These are phyloP conservation scores for Cladophialophora psammophila DNA, from an alignment of 2,329 filamentous ascomycete species.

Conservation along the genomic window DNA sequence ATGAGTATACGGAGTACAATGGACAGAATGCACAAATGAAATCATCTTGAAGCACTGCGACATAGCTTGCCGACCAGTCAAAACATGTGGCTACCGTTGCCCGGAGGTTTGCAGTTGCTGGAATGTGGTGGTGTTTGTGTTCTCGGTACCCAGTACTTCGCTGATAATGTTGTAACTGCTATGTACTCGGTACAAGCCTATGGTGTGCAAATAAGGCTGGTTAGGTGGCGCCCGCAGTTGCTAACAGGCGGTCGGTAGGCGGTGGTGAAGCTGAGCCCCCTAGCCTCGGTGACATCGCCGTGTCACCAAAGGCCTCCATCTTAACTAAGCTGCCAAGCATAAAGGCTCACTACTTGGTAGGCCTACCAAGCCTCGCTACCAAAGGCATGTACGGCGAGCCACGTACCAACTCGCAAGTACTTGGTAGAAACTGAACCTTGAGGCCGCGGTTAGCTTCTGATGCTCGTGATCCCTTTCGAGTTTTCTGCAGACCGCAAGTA, in stretches of 20 bases:
- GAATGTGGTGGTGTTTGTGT: no score
- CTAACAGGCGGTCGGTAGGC: no score
- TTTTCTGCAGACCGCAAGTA: background rate
- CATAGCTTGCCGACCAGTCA: background rate
- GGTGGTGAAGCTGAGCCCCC: no score
- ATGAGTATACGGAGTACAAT: background rate
- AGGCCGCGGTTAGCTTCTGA: background rate
- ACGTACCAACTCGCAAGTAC: no score
- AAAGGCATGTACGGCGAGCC: no score
- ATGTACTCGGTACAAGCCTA: background rate
- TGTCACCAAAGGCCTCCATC: background rate
- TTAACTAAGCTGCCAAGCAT: constrained; percentile 8
- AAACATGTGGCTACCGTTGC: background rate
- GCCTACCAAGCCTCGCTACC: background rate
- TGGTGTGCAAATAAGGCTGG: background rate
- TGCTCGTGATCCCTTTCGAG: constrained; percentile 5
- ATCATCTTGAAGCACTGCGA: background rate
- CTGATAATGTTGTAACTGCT: no score
- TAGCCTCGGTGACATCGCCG: background rate
- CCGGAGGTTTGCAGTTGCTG: no score
- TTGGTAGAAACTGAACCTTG: background rate
- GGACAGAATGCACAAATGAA: constrained; percentile 17
- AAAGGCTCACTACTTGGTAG: background rate
- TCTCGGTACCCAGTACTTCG: no score
- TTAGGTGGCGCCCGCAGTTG: background rate